A percentile compares a stretch with the other conserved stretches of the same genome.
Conservation (phyloP, 495 filamentous ascomycete species). For the Aeminium ludgeri region DNA sequence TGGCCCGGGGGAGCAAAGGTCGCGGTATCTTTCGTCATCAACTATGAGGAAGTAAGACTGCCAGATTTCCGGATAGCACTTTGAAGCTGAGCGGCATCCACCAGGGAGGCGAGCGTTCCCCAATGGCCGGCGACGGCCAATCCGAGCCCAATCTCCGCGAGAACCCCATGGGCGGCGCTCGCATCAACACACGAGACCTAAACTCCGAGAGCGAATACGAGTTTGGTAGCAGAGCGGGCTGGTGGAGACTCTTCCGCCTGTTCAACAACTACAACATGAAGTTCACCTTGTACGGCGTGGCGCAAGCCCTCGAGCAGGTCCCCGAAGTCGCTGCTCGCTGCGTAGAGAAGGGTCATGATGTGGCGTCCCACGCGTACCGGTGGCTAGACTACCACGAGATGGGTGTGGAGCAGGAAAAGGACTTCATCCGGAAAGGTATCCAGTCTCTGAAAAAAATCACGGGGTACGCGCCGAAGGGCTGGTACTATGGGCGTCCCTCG, state of each 20-base stretch:
- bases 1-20: conserved; percentile 28
- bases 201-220: conserved; percentile 28
- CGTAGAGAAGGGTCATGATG: conserved; percentile 25
- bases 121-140: conserved; percentile 23
- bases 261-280: conserved; percentile 26
- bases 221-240: conserved; percentile 24
- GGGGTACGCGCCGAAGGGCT: conserved; percentile 24
- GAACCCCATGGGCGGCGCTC: conserved; percentile 17
- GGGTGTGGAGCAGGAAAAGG: conserved; percentile 25
- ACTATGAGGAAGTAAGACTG: conserved; percentile 24
- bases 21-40: conserved; percentile 30
- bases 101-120: conserved; percentile 22
- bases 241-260: conserved; percentile 26
- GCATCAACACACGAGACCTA: conserved; percentile 22
- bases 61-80: not conserved
- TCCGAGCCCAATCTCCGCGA: conserved; percentile 25
- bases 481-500: conserved; percentile 26
- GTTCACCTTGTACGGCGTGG: conserved; percentile 27
- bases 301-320: conserved; percentile 22
- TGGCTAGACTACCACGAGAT: conserved; percentile 28
- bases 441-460: conserved; percentile 20
- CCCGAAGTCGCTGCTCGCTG: conserved; percentile 21
- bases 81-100: no score
- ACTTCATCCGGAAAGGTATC: conserved; percentile 25
- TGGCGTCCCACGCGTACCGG: conserved; percentile 25